phyloP scores from a whole-genome alignment of 495 filamentous ascomycete species.

The Neurospora tetrasperma region DNA sequence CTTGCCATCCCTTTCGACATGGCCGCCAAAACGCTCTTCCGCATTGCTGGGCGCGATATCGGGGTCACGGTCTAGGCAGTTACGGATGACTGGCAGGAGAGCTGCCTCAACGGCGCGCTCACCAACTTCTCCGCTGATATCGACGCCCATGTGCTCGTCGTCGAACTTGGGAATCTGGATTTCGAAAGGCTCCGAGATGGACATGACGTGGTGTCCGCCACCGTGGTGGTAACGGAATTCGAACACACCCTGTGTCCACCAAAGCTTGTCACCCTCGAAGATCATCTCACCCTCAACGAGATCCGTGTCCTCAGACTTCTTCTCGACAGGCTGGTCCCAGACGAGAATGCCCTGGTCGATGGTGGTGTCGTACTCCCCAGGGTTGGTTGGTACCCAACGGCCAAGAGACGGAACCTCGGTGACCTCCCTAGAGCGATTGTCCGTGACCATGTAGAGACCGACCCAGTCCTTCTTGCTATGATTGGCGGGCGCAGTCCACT shows the following conservation, averaged over 20 bases:
- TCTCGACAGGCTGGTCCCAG: constrained; percentile 45
- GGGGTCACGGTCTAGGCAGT: constrained; percentile 86
- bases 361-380: constrained; percentile 65
- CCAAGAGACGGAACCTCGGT: constrained; percentile 80
- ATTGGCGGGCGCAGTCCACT: constrained; percentile 84
- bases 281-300: constrained; percentile 66
- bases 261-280: constrained; percentile 88
- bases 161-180: constrained; percentile 72
- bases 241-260: constrained; percentile 92
- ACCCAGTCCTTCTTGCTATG: constrained; percentile 95
- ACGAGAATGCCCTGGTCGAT: constrained; percentile 71
- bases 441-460: constrained; percentile 85
- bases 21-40: constrained; percentile 71
- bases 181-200: constrained; percentile 87
- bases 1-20: constrained; percentile 78
- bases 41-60: constrained; percentile 77
- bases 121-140: constrained; percentile 35
- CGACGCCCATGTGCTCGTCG: constrained; percentile 32
- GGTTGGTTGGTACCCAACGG: constrained; percentile 76
- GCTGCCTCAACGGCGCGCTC: constrained; percentile 56
- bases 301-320: constrained; percentile 40
- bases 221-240: constrained; percentile 97
- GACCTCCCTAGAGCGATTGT: constrained; percentile 75
- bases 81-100: constrained; percentile 70
- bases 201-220: constrained; percentile 91